Evolutionary conservation across 139 green algal species (phyloP), one percentile per base, ranked within the genome.

Genomic region (Eudorina sp.): DNA sequence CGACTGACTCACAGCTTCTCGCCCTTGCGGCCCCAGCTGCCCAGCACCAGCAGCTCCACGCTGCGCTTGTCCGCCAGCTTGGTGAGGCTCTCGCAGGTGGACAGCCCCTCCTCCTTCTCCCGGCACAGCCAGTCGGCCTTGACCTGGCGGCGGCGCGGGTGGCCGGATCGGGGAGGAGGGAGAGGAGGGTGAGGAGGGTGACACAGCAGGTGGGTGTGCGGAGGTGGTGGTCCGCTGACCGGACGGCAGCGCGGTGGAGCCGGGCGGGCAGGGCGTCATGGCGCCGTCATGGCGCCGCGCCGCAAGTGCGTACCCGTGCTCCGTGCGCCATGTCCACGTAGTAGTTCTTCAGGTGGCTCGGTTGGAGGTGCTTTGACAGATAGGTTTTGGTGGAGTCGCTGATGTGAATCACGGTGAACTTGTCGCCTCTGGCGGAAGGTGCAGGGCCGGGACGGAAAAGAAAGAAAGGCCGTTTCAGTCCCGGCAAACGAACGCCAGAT

Each of bases 1-100:
- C n/a, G n/a, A n/a, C n/a, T n/a, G n/a, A 41, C 92, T 93, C 84
- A 94, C 92, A 93, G 68, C 55, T 91, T 91, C 88, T 93, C 92
- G 2, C 92, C 92, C 69, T 95, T 95, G 51, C 90, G 84, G 4
- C 92, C 92, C 75, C 89, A 95, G 46, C 79, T 92, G 62, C 92
- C 92, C 68, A 93, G 41, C 45, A 95, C 90, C 73, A 95, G 80
- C 74, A 95, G 70, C 58, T 93, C 89, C 48, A 88, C 60, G 1
- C 53, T 36, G 2, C 73, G 31, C n/a, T 85, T 81, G 0, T 92
- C 58, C 8, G 89, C 90, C 79, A 95, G 66, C 21, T 46, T 43
- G 16, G 89, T 92, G 36, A 95, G 84, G 23, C 84, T 51, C 82
- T 92, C 36, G 73, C 90, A 95, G 0, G 90, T 95, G 60, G 62